Percentiles rank a stretch among this genome's conserved stretches.
Conservation (phyloP, 2,329 filamentous ascomycete species). For the Hypoxylon sp. region DNA sequence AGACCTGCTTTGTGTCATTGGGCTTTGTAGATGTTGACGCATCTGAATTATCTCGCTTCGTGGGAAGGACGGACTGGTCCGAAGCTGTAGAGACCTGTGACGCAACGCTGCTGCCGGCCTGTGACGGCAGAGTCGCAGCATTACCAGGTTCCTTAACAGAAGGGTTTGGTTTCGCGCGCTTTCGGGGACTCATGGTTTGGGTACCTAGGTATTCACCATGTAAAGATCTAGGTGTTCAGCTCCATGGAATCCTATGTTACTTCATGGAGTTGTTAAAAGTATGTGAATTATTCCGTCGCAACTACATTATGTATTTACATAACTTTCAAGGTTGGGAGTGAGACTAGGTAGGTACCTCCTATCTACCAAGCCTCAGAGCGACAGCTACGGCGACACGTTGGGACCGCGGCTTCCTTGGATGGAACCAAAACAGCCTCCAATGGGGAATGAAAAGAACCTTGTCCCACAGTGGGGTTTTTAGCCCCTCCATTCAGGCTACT, state of each 20-base stretch:
- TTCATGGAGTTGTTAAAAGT: conserved; percentile 2
- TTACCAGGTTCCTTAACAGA: conserved; percentile 44
- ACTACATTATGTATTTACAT: no score
- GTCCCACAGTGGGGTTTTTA: neutral
- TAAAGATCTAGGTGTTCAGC: conserved; percentile 9
- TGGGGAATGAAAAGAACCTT: neutral
- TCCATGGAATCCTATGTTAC: conserved; percentile 25
- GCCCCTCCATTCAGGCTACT: conserved; percentile 18
- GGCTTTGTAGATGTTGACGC: conserved; percentile 32
- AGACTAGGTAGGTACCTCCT: conserved; percentile 10
- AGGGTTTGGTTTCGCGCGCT: conserved; percentile 57
- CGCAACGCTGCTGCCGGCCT: conserved; percentile 42
- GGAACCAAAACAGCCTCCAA: conserved; percentile 16
- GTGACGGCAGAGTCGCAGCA: conserved; percentile 38
- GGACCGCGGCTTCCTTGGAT: conserved; percentile 16
- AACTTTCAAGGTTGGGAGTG: conserved; percentile 6
- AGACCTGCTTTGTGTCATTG: conserved; percentile 42
- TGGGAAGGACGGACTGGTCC: conserved; percentile 41
- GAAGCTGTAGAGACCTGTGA: conserved; percentile 42
- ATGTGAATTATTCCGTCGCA: conserved; percentile 19
- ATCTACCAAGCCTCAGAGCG: conserved; percentile 19
- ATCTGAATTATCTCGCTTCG: conserved; percentile 38
- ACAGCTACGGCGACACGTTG: conserved; percentile 17
- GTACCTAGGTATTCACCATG: conserved; percentile 18
- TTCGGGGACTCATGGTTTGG: conserved; percentile 57